Evolutionary conservation across 2,329 filamentous ascomycete genomes (phyloP).

Genomic region (Annulohypoxylon truncatum): DNA sequence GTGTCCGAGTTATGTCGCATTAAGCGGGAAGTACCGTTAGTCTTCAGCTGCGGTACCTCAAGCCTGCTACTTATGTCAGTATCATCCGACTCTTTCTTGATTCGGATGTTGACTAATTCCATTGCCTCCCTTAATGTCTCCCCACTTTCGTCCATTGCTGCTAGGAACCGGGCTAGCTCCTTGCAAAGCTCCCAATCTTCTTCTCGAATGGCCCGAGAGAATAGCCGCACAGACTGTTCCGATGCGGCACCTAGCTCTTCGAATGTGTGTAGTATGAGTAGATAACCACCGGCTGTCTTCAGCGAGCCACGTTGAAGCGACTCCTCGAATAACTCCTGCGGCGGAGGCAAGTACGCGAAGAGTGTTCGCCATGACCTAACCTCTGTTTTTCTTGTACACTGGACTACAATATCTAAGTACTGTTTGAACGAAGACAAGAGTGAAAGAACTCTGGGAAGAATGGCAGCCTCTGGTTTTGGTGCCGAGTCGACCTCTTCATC

Average conservation of each 20-base stretch:
- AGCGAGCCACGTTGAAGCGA: constrained; percentile 85
- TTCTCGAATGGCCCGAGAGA: constrained; percentile 83
- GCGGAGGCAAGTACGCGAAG: constrained; percentile 90
- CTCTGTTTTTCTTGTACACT: constrained; percentile 97
- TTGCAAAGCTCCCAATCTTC: constrained; percentile 96
- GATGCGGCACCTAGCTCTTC: constrained; percentile 76
- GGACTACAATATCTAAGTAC: constrained; percentile 94
- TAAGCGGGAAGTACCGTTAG: constrained; percentile 43
- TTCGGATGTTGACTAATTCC: constrained; percentile 65
- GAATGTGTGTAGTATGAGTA: constrained; percentile 91
- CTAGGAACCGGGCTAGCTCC: constrained; percentile 93
- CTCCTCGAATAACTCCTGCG: constrained; percentile 92
- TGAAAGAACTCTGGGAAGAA: constrained; percentile 72
- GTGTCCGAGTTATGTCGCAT: constrained; percentile 47
- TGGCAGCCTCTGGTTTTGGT: constrained; percentile 70
- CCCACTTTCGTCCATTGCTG: constrained; percentile 89
- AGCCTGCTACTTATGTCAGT: constrained; percentile 49
- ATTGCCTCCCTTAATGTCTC: constrained; percentile 80
- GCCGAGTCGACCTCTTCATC: constrained; percentile 90
- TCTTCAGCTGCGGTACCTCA: constrained; percentile 49
- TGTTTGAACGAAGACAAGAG: constrained; percentile 79
- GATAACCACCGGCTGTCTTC: constrained; percentile 95
- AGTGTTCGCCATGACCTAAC: constrained; percentile 94
- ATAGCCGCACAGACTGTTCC: constrained; percentile 82
- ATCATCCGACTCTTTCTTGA: constrained; percentile 51